Percentiles rank a stretch among this genome's conserved stretches.
Conservation (phyloP, 1,139 yeast genomes). For the Yarrowia galli region DNA sequence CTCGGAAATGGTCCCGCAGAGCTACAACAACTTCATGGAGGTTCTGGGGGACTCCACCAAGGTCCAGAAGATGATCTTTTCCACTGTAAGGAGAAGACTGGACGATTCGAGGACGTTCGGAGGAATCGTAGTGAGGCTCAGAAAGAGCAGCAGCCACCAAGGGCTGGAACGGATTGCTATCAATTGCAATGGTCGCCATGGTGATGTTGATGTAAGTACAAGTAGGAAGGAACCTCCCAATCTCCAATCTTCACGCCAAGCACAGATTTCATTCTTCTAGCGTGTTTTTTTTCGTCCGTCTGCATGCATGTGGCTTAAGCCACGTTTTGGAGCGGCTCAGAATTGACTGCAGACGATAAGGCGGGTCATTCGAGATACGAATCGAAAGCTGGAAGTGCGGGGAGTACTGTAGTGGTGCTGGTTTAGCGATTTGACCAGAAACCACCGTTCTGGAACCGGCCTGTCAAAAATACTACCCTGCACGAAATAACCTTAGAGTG, state of each 20-base stretch:
- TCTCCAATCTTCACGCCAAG: neutral
- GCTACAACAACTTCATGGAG: conserved; percentile 14
- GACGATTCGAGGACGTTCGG: conserved; percentile 4
- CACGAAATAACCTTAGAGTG: conserved; percentile 10
- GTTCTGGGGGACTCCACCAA: conserved; percentile 9
- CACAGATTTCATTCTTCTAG: neutral
- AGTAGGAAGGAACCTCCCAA: neutral
- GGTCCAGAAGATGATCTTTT: conserved; percentile 4
- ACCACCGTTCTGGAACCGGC: neutral
- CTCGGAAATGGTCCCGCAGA: conserved; percentile 6
- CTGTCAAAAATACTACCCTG: neutral
- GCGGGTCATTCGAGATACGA: neutral
- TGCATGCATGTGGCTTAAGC: conserved; percentile 25
- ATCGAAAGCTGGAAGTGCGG: neutral
- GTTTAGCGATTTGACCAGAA: neutral
- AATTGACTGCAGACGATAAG: neutral
- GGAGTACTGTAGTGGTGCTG: neutral
- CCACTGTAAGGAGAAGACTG: conserved; percentile 22
- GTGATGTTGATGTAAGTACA: neutral
- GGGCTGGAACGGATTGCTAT: conserved; percentile 19
- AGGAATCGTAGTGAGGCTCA: neutral
- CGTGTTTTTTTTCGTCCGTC: neutral
- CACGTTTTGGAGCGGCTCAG: neutral
- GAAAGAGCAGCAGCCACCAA: neutral
- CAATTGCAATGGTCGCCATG: conserved; percentile 26